Evolutionary conservation across 2,329 filamentous ascomycete species (phyloP), one percentile per base, ranked within the genome.

Genomic region (Sphaerulina vaccinii): DNA sequence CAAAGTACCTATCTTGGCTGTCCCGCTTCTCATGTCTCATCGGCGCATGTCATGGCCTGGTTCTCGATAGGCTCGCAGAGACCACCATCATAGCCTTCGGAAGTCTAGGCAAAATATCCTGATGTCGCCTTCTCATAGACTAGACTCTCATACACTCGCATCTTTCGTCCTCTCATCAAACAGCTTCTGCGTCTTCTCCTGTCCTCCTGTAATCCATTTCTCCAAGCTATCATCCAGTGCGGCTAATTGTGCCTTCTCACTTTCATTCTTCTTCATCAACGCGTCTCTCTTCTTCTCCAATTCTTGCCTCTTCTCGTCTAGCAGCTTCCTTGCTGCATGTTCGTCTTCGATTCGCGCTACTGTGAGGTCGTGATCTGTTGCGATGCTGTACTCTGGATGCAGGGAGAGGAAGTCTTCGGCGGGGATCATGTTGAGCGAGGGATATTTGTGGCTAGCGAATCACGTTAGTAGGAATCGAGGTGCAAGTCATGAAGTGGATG

Each of bases 181-280:
- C 5, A 66, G 42, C 51, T 62, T 63, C 51, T 58, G 41, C 32
- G 64, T 59, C 13, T 48, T 54, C 19, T 57, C 58, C 54, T 65
- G 60, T 2, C 64, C 62, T 13, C 29, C 50, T 2, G 6, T 23
- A 13, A 68, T 39, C 66, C 63, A 69, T 52, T 65, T 68, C 73
- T 97, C 93, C 51, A 97, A 75, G 70, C 96, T 90, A 65, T 88
- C 87, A 64, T 99, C 93, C 55, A 99, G 75, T 65, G 87, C 96
- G 16, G 88, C 90, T 42, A 99, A 75, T 65, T 97, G 90, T 50
- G 96, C 91, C 69, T 95, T 96, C 60, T 92, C 82, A 73, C 90
- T 90, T 73, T 95, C 95, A 69, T 96, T 96, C 68, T 87, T 84
- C 27, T 82, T 81, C 56, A 86, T 83, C 55, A 88, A 70, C 2